phyloP scores from a whole-genome alignment of 179 eudicot species.

The Amaranthus tricolor region DNA sequence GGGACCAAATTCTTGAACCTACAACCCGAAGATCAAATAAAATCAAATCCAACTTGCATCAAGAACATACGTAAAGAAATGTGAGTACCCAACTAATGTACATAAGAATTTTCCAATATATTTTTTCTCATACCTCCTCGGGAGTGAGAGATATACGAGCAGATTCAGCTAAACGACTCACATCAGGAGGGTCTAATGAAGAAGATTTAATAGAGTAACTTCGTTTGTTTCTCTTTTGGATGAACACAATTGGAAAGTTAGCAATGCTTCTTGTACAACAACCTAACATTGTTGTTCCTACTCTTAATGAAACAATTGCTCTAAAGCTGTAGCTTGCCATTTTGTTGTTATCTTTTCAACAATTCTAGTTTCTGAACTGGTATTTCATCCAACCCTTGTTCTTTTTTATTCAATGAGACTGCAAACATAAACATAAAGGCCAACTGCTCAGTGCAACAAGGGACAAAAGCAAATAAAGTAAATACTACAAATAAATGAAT shows the following conservation, averaged over 20 bases:
- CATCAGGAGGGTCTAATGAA: conserved; percentile 68
- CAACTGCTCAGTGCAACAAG: too few species aligned
- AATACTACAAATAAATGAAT: too few species aligned
- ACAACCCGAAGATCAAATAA: conserved; percentile 17
- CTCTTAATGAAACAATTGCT: conserved; percentile 15
- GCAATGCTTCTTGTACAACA: background rate
- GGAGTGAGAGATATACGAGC: conserved; percentile 88
- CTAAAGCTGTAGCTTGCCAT: conserved; percentile 25
- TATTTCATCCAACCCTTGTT: background rate
- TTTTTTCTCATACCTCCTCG: conserved; percentile 42
- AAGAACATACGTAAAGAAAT: background rate
- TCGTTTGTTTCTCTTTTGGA: background rate
- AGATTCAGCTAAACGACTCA: conserved; percentile 62
- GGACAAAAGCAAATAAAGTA: too few species aligned
- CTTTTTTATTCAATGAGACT: background rate
- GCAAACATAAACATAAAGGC: too few species aligned
- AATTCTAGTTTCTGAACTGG: background rate
- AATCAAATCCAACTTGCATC: conserved; percentile 12
- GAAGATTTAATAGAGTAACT: conserved; percentile 31
- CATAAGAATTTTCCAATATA: background rate
- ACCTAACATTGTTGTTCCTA: conserved; percentile 15
- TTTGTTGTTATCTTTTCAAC: background rate
- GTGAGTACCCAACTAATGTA: background rate
- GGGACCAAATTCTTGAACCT: conserved; percentile 68
- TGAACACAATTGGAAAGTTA: background rate